Evolutionary conservation across 2,329 filamentous ascomycete species (phyloP), one percentile per base, ranked within the genome.

Genomic region (Hortaea werneckii): DNA sequence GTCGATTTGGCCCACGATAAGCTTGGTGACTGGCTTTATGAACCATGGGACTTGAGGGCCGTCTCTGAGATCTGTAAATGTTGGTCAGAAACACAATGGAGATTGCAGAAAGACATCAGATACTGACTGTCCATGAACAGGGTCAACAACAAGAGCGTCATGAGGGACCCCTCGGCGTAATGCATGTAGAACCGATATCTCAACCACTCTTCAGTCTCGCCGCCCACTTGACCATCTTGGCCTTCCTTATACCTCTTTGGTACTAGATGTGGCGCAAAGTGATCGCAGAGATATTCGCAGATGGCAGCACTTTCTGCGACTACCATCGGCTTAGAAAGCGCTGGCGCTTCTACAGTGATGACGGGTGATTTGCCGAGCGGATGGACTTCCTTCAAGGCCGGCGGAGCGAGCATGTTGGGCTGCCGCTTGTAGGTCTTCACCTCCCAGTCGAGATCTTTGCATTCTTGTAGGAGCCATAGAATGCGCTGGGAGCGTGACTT

Each of bases 361-460:
- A 90, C 69, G 0, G 90, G 90, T 1, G 87, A 88, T 64, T 95
- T 95, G 50, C 90, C 90, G 4, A 95, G 74, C 0, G 87, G 83
- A 59, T 95, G 87, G 34, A 94, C 68, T 52, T 86, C 74, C 59
- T 84, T 82, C 40, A 95, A 75, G 58, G 85, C 83, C 0, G 79
- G 71, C 3, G 87, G 86, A 1, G 89, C 89, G n/a, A 85, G 71
- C 56, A 71, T 75, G 45, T 82, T 76, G 47, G 66, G 58, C 35
- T 64, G 63, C 34, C 89, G 82, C 64, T 86, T 87, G 74, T 84
- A 92, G 44, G 83, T 75, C 59, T 90, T 79, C 47, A 95, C 68
- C 50, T 89, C 79, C 67, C 94, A 95, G 28, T 82, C 75, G 30
- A 94, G 65, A 30, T 46, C 55, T 38, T 83, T 75, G 50, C 92